Evolutionary conservation across 2,329 filamentous ascomycete genomes (phyloP).

Genomic region (Apiospora saccharicola): DNA sequence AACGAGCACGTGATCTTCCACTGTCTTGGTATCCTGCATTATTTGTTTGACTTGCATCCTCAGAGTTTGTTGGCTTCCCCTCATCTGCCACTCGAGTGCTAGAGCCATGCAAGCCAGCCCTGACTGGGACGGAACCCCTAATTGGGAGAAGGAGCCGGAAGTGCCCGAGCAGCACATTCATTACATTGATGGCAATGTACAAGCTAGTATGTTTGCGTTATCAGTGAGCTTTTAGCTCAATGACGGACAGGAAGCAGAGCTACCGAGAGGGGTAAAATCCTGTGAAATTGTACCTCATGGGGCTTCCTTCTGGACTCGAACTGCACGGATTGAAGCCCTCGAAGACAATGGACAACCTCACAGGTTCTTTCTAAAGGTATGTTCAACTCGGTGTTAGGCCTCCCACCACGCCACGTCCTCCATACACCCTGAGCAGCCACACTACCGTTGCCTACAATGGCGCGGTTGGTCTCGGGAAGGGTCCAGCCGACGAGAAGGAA

Average conservation of each 20-base stretch:
- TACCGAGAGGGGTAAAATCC: slow-evolving; percentile 33
- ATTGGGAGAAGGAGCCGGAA: background rate
- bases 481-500: background rate
- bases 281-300: too few species aligned
- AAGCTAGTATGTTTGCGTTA: background rate
- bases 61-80: background rate
- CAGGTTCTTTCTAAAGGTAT: too few species aligned
- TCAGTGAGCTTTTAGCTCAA: background rate
- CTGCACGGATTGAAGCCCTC: too few species aligned
- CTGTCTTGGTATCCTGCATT: background rate
- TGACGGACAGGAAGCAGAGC: background rate
- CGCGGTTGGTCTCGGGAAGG: background rate
- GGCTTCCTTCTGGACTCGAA: too few species aligned
- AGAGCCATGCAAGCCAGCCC: background rate
- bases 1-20: background rate
- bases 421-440: background rate
- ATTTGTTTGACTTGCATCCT: background rate
- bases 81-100: background rate
- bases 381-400: too few species aligned
- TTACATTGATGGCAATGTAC: background rate
- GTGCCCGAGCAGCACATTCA: background rate
- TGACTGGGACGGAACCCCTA: background rate
- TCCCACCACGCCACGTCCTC: background rate
- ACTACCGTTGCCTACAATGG: background rate
- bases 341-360: too few species aligned